These are phyloP conservation scores for Hordeum pubiflorum DNA, from an alignment of 202 grass and related monocot genomes.

Conservation along the genomic window DNA sequence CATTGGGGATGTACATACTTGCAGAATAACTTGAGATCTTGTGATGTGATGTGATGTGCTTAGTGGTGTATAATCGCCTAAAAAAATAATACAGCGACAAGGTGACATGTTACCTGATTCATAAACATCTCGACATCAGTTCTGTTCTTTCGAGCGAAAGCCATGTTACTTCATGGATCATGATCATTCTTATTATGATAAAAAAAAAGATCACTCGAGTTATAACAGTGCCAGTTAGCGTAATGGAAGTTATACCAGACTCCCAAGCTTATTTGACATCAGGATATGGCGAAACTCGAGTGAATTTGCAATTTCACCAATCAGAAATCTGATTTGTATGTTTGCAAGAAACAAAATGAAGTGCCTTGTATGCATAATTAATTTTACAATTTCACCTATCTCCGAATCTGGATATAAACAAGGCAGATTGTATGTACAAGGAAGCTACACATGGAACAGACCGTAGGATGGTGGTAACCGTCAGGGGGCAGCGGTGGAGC, in stretches of 20 bases:
- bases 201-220: neutral
- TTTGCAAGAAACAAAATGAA: neutral
- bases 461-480: neutral
- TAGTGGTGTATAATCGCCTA: neutral
- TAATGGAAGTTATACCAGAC: neutral
- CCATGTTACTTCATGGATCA: neutral
- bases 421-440: neutral
- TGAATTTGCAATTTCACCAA: neutral
- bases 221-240: neutral
- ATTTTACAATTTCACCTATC: slow-evolving; percentile 13
- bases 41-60: slow-evolving; percentile 5
- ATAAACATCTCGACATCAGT: neutral
- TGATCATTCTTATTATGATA: neutral
- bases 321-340: neutral
- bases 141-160: neutral
- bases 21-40: slow-evolving; percentile 21
- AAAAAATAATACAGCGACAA: slow-evolving; percentile 4
- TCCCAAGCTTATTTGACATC: neutral
- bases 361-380: slow-evolving; percentile 17
- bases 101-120: neutral
- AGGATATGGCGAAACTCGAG: neutral
- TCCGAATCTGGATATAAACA: slow-evolving; percentile 10
- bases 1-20: slow-evolving; percentile 28
- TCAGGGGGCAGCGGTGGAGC: neutral
- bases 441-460: neutral